Base-by-base conservation (phyloP, 257 asterid genomes). In the Striga asiatica region DNA sequence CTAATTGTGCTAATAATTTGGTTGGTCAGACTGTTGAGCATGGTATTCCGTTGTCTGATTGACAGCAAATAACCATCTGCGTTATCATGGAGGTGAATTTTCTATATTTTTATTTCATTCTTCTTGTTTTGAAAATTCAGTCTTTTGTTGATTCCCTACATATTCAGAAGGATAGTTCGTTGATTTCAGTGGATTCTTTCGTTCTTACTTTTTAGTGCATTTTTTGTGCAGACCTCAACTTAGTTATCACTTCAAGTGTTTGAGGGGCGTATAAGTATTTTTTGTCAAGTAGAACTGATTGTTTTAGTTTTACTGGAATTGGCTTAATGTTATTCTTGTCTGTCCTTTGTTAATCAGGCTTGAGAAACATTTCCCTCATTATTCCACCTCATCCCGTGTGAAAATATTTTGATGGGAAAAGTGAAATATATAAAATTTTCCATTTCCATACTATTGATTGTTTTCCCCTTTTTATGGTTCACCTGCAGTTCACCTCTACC, bases 401-500 rank as follows among this genome's bases (percentile, higher is more conserved):
- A 10, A 31, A 3, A 2, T 24, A 38, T 53, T 11, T 8, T 14
- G 13, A 18, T 37, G 7, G 14, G 13, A 22, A 6, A 32, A 57
- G 22, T 10, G 4, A 8, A 47, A 9, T 19, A 23, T 18, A 16
- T 25, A 21, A 39, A n/a, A n/a, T n/a, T n/a, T 38, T 50, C 25
- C 39, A 63, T 56, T 50, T 14, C 46, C 47, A 4, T 52, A 46
- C 34, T 52, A n/a, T 25, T 49, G 16, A 11, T 14, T 4, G 7
- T 19, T 22, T 13, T 17, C 35, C 34, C 66, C 6, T 25, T 35
- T 28, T 51, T 48, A 18, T 32, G 12, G 10, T 55, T 47, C 51
- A 53, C 37, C 72, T 71, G 76, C 85, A 88, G 99, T 58, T 67
- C 95, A 58, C 99, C 99, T 37, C 38, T 92, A 21, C 97, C 99